Evolutionary conservation across 192 early-diverging fungal genomes (phyloP), one percentile per base, ranked within the genome.

Genomic region (Podila horticola): DNA sequence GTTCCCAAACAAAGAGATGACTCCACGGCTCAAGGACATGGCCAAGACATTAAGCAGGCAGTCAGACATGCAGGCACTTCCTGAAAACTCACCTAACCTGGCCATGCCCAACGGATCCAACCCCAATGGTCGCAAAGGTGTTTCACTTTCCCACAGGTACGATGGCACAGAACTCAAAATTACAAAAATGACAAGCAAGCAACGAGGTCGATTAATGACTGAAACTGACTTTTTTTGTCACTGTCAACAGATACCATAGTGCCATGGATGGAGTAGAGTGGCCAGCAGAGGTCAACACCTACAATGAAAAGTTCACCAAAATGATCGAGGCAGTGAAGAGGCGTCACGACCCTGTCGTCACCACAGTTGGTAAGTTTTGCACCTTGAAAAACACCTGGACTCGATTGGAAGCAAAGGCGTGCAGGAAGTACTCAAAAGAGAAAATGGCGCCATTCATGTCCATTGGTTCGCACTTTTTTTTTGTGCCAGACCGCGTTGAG

Each of bases 261-360:
- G 83, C 83, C 6, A 72, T 91, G 58, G 86, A 87, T 26, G 85
- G 86, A 38, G 49, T 82, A 19, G 85, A 88, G 52, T 88, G 91
- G 69, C 89, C 93, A 6, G 89, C 88, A 22, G 93, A 94, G 63
- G 86, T 96, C 60, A 69, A 86, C 22, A 85, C 89, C 34, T 98
- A 95, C 85, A 98, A 95, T 74, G 86, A 87, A 62, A 87, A 87
- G 36, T 97, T 99, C 84, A 93, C 95, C 55, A 92, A 92, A 66
- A 89, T 91, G 75, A 94, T 99, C 67, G 96, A 99, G 69, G 88
- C 85, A 58, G 96, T 99, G 58, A 99, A 99, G 82, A 88, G 91
- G 64, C 86, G 97, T 62, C 97, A 99, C 66, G 95, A 97, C 73
- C 95, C 96, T 26, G 95, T 96, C 12, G 95, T 95, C 9, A 94